phyloP scores from a whole-genome alignment of 345 rosid genomes.

The Zanthoxylum bungeanum region DNA sequence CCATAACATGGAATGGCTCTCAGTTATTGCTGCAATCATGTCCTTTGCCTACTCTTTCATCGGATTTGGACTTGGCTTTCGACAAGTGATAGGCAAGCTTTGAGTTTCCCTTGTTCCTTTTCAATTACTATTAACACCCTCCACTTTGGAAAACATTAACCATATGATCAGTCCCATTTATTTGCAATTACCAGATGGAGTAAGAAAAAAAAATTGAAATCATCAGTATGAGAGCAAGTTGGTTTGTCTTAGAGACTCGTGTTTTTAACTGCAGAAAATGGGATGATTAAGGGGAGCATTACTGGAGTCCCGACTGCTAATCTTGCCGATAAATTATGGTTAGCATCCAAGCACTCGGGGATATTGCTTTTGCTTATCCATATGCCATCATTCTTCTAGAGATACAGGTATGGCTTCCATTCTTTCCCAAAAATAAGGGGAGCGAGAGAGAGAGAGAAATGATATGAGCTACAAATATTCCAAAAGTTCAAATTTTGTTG shows the following conservation, averaged over 20 bases:
- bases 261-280: slow-evolving; percentile 35
- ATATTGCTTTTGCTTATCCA: slow-evolving; percentile 66
- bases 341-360: slow-evolving; percentile 53
- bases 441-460: too few relatives aligned
- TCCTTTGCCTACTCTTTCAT: slow-evolving; percentile 43
- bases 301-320: slow-evolving; percentile 40
- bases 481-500: not conserved
- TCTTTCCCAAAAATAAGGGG: not conserved
- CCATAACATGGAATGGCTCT: slow-evolving; percentile 45
- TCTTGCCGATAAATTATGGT: slow-evolving; percentile 36
- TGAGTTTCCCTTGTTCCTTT: not conserved
- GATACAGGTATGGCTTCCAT: slow-evolving; percentile 44
- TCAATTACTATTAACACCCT: not conserved
- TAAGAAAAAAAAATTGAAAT: not conserved
- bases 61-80: slow-evolving; percentile 47
- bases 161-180: not conserved
- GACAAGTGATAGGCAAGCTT: slow-evolving; percentile 34
- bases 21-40: slow-evolving; percentile 43
- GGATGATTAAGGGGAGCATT: slow-evolving; percentile 45
- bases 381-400: slow-evolving; percentile 54
- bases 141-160: not conserved
- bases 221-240: not conserved
- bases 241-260: not conserved
- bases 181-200: not conserved
- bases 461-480: not conserved